Evolutionary conservation across 2,329 filamentous ascomycete genomes (phyloP).

Genomic region (Colletotrichum graminicola): DNA sequence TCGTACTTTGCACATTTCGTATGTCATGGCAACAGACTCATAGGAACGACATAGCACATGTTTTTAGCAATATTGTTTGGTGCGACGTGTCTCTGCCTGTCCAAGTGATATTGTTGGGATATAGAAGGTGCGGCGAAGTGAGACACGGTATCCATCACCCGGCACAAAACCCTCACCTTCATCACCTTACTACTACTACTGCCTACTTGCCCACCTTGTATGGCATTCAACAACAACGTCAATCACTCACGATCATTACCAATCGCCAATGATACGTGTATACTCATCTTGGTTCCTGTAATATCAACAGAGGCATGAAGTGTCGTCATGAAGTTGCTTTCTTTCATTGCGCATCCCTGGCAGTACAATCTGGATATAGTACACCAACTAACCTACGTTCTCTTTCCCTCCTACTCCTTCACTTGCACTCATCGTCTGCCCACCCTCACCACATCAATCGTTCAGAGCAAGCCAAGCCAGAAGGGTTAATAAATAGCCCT

Average conservation of each 20-base stretch:
- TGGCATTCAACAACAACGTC: too few species aligned
- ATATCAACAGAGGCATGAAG: background rate
- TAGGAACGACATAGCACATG: background rate
- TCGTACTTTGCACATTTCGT: slow-evolving; percentile 6
- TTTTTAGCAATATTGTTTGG: background rate
- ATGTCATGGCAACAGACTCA: background rate
- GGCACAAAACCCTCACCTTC: too few species aligned
- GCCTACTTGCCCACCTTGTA: too few species aligned
- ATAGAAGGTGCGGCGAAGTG: too few species aligned
- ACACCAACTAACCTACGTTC: background rate
- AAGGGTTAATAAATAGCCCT: background rate
- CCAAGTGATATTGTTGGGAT: background rate
- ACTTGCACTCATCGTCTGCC: background rate
- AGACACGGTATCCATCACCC: too few species aligned
- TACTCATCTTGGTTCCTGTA: too few species aligned
- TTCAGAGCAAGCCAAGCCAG: background rate
- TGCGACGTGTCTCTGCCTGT: too few species aligned
- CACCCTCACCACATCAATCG: too few species aligned
- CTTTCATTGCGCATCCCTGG: background rate
- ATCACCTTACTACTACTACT: too few species aligned
- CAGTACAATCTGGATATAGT: slow-evolving; percentile 15
- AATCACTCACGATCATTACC: too few species aligned
- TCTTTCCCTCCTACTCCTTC: background rate
- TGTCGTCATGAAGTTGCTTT: background rate
- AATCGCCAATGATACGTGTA: too few species aligned